Percentiles rank a stretch among this genome's conserved stretches.
These are phyloP conservation scores for Eucalyptus fibrosa DNA, from an alignment of 345 rosid genomes.

Conservation along the genomic window DNA sequence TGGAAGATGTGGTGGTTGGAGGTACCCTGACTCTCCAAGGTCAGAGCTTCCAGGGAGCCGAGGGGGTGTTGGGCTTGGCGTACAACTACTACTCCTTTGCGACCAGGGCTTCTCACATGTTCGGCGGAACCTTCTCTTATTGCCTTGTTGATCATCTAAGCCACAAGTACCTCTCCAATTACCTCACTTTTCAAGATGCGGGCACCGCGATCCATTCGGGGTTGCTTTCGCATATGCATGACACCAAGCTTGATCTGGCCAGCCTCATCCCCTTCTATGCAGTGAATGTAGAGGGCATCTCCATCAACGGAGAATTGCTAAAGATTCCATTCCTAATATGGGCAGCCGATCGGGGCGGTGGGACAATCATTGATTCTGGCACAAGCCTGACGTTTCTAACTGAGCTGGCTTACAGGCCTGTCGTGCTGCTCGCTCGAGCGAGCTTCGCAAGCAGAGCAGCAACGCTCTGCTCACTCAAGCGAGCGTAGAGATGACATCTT, in stretches of 20 bases:
- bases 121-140: slow-evolving; percentile 40
- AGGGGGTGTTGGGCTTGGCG: slow-evolving; percentile 52
- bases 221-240: background rate
- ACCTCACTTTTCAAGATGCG: slow-evolving; percentile 31
- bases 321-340: slow-evolving; percentile 33
- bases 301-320: slow-evolving; percentile 16
- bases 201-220: background rate
- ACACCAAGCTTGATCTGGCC: slow-evolving; percentile 28
- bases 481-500: too few species aligned
- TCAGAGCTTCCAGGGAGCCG: slow-evolving; percentile 14
- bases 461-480: too few species aligned
- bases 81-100: slow-evolving; percentile 28
- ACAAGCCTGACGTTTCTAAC: slow-evolving; percentile 28
- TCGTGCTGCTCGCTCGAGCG: background rate
- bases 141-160: slow-evolving; percentile 53
- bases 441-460: too few species aligned
- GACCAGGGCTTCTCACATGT: slow-evolving; percentile 5
- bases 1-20: slow-evolving; percentile 25
- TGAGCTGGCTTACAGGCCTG: slow-evolving; percentile 19
- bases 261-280: slow-evolving; percentile 31
- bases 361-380: slow-evolving; percentile 46
- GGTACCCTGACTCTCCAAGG: slow-evolving; percentile 28
- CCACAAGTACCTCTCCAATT: slow-evolving; percentile 29
- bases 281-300: slow-evolving; percentile 28
- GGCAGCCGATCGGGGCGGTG: slow-evolving; percentile 25